phyloP scores from a whole-genome alignment of 306 rosid genomes.

The Lathyrus sativus region DNA sequence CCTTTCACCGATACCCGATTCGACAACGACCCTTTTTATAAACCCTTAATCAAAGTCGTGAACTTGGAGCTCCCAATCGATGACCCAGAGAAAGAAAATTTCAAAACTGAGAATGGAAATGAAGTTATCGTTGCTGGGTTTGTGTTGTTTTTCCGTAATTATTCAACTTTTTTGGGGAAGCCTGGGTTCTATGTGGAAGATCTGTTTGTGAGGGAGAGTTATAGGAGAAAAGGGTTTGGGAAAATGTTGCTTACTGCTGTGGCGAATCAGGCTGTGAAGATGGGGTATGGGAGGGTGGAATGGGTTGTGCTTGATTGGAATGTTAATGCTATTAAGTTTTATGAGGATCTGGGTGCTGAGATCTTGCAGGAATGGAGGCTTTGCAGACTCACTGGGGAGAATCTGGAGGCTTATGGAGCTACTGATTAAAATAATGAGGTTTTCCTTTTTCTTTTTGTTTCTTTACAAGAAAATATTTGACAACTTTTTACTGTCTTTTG shows the following conservation, averaged over 20 bases:
- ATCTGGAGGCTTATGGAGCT: slow-evolving; percentile 58
- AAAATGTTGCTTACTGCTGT: slow-evolving; percentile 66
- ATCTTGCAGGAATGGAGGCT: slow-evolving; percentile 77
- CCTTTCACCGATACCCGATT: slow-evolving; percentile 44
- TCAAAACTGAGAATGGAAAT: slow-evolving; percentile 35
- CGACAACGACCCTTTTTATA: slow-evolving; percentile 38
- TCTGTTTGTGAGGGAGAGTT: slow-evolving; percentile 76
- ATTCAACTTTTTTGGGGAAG: slow-evolving; percentile 60
- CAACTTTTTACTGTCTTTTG: not conserved
- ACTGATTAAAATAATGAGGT: slow-evolving; percentile 13
- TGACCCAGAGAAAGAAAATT: slow-evolving; percentile 58
- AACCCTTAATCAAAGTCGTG: slow-evolving; percentile 34
- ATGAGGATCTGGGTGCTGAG: slow-evolving; percentile 81
- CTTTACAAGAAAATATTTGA: not conserved
- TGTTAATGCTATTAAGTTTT: slow-evolving; percentile 67
- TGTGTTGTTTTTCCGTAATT: slow-evolving; percentile 76
- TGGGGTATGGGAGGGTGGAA: slow-evolving; percentile 87
- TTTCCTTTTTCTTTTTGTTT: not conserved
- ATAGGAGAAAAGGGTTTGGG: slow-evolving; percentile 79
- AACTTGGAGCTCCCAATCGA: slow-evolving; percentile 59
- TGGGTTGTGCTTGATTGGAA: slow-evolving; percentile 96
- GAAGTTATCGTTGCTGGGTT: slow-evolving; percentile 63
- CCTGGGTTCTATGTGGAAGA: slow-evolving; percentile 86
- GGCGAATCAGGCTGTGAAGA: slow-evolving; percentile 84
- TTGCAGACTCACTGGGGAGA: slow-evolving; percentile 78